phyloP scores from a whole-genome alignment of 345 rosid species.

The Gossypium herbaceum region DNA sequence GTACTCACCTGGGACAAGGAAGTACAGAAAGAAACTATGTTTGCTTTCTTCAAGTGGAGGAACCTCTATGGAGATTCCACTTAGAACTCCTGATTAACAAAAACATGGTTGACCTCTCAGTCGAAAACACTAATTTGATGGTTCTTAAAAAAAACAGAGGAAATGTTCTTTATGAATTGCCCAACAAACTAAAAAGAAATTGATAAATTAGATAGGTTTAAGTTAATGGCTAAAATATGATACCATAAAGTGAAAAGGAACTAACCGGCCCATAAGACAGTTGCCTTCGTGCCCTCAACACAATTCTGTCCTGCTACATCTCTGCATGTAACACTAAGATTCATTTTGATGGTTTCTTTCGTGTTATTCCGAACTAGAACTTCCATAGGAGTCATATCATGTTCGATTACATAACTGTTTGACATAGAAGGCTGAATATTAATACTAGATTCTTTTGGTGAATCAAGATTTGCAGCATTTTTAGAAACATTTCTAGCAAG shows the following conservation, averaged over 20 bases:
- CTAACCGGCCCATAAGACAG: conserved; percentile 95
- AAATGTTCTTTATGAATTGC: neutral
- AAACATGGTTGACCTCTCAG: neutral
- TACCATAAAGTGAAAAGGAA: neutral
- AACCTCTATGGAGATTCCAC: conserved; percentile 72
- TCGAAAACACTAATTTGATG: too few species aligned
- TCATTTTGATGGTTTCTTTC: conserved; percentile 72
- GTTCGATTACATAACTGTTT: conserved; percentile 58
- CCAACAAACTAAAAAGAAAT: neutral
- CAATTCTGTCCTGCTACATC: conserved; percentile 97
- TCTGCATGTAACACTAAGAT: conserved; percentile 76
- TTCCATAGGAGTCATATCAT: conserved; percentile 90
- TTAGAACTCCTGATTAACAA: conserved; percentile 54
- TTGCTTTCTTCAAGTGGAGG: conserved; percentile 69
- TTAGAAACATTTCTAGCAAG: conserved; percentile 44
- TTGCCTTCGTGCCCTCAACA: conserved; percentile 70
- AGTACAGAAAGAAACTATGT: conserved; percentile 75
- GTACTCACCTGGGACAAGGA: conserved; percentile 94
- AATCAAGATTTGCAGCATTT: conserved; percentile 16
- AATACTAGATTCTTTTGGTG: conserved; percentile 24
- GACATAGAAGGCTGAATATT: conserved; percentile 25
- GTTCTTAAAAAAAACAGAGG: too few species aligned
- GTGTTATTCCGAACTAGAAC: conserved; percentile 85
- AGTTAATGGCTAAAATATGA: neutral
- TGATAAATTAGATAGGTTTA: neutral